Base-by-base conservation (phyloP, 805 yeast genomes). In the Saccharomycopsis synnaedendra region DNA sequence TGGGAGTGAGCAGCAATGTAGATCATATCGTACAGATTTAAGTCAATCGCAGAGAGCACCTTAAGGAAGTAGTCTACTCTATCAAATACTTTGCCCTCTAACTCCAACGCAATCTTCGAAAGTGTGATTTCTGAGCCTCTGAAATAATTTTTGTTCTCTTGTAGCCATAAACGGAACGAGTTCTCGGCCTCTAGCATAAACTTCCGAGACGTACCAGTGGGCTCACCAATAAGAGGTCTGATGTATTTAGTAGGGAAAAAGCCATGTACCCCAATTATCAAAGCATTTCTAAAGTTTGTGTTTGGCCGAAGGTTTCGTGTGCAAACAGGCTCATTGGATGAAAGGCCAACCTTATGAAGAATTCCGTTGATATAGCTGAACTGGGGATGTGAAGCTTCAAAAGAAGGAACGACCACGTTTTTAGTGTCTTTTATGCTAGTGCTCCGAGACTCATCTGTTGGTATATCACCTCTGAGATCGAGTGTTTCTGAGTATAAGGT, bases 1-100 rank as follows among this genome's bases (percentile, higher is more conserved):
- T 90, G 98, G 0, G 97, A 89, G 64, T 90, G 98, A 0, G 95
- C 81, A 1, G 96, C 96, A 53, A 90, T 75, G 59, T 82, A 87
- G n/a, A 90, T 76, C 53, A 83, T 82, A 62, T 90, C 97, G 0
- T 96, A 90, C n/a, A 68, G 52, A 41, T 67, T 66, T 3, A 71
- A 56, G 48, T 69, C 71, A 36, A 67, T 64, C 11, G 84, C 64
- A 34, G 71, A 72, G 62, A 90, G 68, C 41, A 86, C 75, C 33
- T 78, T 76, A 52, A 79, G 83, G 56, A 90, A 86, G 56, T 78
- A 85, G 38, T 80, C 82, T 5, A 90, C 96, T 33, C 98, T 71
- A 57, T 85, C 88, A 54, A 85, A 76, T 5, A 93, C 82, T 58
- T 82, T 85, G 1, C 97, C 98, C 58, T 93, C 97, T 53, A 84